These are phyloP conservation scores for Lecanicillium sp. DNA, from an alignment of 2,329 filamentous ascomycete species.

Conservation along the genomic window DNA sequence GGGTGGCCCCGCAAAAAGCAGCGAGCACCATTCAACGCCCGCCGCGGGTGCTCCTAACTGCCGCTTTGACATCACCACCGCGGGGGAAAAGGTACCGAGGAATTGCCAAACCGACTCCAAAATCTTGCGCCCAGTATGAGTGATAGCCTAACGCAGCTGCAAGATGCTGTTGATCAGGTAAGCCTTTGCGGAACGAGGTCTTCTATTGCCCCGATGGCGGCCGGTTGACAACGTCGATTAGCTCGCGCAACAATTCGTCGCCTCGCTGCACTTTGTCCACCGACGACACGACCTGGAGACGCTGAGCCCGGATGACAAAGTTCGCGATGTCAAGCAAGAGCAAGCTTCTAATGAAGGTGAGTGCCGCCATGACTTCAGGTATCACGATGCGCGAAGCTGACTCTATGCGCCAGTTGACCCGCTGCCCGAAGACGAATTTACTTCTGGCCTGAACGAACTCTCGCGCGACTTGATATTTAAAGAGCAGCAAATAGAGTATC, in stretches of 20 bases:
- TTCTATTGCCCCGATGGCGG: neutral
- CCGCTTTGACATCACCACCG: too few species aligned
- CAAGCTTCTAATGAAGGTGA: slow-evolving; percentile 43
- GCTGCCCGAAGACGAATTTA: slow-evolving; percentile 56
- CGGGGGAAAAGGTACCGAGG: too few species aligned
- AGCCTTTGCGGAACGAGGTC: slow-evolving; percentile 6
- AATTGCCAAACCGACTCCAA: too few species aligned
- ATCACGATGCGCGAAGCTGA: too few species aligned
- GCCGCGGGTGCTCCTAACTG: too few species aligned
- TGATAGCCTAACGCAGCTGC: slow-evolving; percentile 74
- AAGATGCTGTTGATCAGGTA: slow-evolving; percentile 79
- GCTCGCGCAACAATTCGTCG: slow-evolving; percentile 63
- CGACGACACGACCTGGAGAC: slow-evolving; percentile 60
- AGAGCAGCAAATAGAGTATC: slow-evolving; percentile 73
- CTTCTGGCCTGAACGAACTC: slow-evolving; percentile 61
- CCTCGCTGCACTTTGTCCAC: slow-evolving; percentile 58
- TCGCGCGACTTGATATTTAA: slow-evolving; percentile 71
- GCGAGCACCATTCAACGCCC: neutral
- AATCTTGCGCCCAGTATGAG: slow-evolving; percentile 42
- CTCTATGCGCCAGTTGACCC: slow-evolving; percentile 44
- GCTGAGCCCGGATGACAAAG: slow-evolving; percentile 48
- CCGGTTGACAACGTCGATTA: slow-evolving; percentile 19
- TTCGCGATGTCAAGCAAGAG: slow-evolving; percentile 50
- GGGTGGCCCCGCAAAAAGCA: neutral
- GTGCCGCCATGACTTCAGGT: too few species aligned